Base-by-base conservation (phyloP, 805 yeast species). In the Teunomyces stri region DNA sequence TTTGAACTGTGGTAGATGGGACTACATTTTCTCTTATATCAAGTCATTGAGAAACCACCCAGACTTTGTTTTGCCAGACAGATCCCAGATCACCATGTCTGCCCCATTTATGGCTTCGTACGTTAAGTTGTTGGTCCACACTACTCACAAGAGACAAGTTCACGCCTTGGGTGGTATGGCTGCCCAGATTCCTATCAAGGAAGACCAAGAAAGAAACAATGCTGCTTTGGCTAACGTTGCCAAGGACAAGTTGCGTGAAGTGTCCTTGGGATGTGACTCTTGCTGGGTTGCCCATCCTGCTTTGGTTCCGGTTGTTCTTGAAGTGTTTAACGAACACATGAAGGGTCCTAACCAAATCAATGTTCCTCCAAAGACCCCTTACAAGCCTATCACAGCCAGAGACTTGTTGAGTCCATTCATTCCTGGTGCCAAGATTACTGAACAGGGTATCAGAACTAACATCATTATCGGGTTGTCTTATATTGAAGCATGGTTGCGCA, bases 101-200 rank as follows among this genome's bases (percentile, higher is more conserved):
- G 85, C 87, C 20, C 88, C 91, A 50, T 87, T 87, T 68, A 86
- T 87, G 94, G 74, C 85, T 22, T 80, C 87, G 13, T 87, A 87
- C 61, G 92, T 86, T 46, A 81, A 81, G 57, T 77, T 84, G 58
- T 74, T 87, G 65, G 88, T 87, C 55, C 77, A 83, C 64, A 80
- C 82, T 39, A 84, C 89, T 66, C 95, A 87, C 64, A 75, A 80
- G 58, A 78, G 92, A 70, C 86, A 84, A 52, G 92, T 86, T 37
- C 91, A 86, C 61, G 92, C 92, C 15, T 84, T 87, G 82, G 94
- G 95, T 57, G 95, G 95, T 57, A 87, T 87, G 95, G 92, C 94
- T 54, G 92, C 92, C 4, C 87, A 85, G 55, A 85, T 87, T 57
- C 92, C 94, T 53, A 86, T 86, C 69, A 86, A 86, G 65, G 75